Percentiles rank a stretch among this genome's conserved stretches.
These are phyloP conservation scores for Sistotremastrum niveocremeum DNA, from an alignment of 768 basidiomycete species.

Conservation along the genomic window DNA sequence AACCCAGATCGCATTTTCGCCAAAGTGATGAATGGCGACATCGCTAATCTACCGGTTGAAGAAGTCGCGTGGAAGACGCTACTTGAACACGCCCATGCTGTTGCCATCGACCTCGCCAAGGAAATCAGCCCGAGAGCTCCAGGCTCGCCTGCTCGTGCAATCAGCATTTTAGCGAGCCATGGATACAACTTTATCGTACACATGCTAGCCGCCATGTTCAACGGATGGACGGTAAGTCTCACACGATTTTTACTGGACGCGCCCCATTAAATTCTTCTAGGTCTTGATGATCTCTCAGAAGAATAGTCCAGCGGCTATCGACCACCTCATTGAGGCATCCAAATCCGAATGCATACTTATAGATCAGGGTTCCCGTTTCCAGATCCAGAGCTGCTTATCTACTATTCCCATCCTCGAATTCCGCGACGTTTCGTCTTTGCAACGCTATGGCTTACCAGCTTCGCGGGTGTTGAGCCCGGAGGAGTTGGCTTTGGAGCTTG, in stretches of 20 bases:
- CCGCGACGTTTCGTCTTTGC: too few relatives aligned
- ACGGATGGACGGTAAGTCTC: slow-evolving; percentile 3
- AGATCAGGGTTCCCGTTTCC: background rate
- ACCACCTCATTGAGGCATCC: background rate
- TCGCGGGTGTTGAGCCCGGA: too few relatives aligned
- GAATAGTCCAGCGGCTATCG: slow-evolving; percentile 1
- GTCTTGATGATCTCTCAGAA: slow-evolving; percentile 1
- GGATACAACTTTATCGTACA: slow-evolving; percentile 2
- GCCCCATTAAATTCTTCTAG: background rate
- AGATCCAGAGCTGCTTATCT: too few relatives aligned
- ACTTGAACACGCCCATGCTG: slow-evolving; percentile 1
- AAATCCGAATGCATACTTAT: background rate
- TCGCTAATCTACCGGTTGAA: background rate
- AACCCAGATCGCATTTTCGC: background rate
- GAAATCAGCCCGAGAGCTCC: background rate
- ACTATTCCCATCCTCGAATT: too few relatives aligned
- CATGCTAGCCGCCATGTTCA: background rate
- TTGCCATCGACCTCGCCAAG: background rate
- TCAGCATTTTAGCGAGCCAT: background rate
- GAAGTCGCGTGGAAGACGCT: background rate
- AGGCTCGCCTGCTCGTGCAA: background rate
- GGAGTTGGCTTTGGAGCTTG: too few relatives aligned
- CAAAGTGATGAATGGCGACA: background rate
- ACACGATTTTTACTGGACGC: background rate
- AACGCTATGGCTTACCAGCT: too few relatives aligned